Base-by-base conservation (phyloP, 768 basidiomycete species). In the Rhizopogon roseolus region DNA sequence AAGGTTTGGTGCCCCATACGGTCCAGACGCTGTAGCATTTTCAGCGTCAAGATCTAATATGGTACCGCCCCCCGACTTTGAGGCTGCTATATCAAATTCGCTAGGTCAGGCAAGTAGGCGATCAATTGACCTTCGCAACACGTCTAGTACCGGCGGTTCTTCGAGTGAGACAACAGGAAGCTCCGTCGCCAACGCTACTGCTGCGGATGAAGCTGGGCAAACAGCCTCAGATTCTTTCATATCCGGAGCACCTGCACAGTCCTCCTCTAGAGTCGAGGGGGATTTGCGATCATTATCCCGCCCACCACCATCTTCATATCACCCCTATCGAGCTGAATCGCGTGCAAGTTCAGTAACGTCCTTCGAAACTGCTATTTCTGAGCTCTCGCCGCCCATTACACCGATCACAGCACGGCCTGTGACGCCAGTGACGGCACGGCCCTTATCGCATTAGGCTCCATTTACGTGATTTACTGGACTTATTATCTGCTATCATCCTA, bases 1-100 rank as follows among this genome's bases (percentile, higher is more conserved):
- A 37, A 74, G 79, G 54, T 93, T 90, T 60, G 88, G 86, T 1
- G 71, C 86, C 52, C 90, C 90, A 19, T 92, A 88, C 60, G 89
- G 90, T 0, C 68, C 79, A 10, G 89, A 85, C 61, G 90, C 88
- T 4, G 74, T 86, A 28, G 84, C 84, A 32, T 88, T 74, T 62
- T 79, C 80, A 13, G 60, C 74, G 22, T 81, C 78, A 39, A 70
- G 75, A 45, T 69, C 71, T 29, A 68, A 73, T 37, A 61, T 79
- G 60, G 67, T 69, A 16, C 81, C 80, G 1, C 84, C 76, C 4
- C 74, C 84, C 14, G 81, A 75, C 45, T 85, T 85, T 62, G 79
- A 82, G 17, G 60, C 52, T 13, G 36, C 34, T 25, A 14, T 22
- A 16, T 36, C 46, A 36, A 25, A 14, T 36, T 36, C 32, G 19